Percentiles rank a stretch among this genome's conserved stretches.
Evolutionary conservation across 2,329 filamentous ascomycete genomes (phyloP).

Genomic region (Sporothrix mexicana): DNA sequence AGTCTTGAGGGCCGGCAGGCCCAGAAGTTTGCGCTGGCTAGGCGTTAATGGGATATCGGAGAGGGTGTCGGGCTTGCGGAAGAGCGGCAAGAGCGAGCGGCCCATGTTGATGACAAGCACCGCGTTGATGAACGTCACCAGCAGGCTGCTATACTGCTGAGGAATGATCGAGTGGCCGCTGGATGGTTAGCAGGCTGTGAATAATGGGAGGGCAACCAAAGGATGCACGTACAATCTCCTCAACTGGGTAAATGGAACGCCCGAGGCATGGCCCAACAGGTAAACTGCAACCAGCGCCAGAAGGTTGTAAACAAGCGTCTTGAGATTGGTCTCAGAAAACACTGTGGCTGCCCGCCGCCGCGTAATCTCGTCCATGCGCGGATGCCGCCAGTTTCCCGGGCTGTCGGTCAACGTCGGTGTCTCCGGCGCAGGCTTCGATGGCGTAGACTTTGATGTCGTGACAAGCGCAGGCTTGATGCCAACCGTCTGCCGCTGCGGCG

Average conservation of each 20-base stretch:
- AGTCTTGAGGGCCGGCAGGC: slow-evolving; percentile 70
- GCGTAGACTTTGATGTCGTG: slow-evolving; percentile 10
- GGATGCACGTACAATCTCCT: slow-evolving; percentile 49
- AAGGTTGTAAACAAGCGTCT: slow-evolving; percentile 71
- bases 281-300: slow-evolving; percentile 45
- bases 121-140: slow-evolving; percentile 55
- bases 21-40: slow-evolving; percentile 83
- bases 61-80: slow-evolving; percentile 75
- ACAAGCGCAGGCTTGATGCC: slow-evolving; percentile 9
- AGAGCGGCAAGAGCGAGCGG: slow-evolving; percentile 72
- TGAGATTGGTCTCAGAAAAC: slow-evolving; percentile 79
- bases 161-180: slow-evolving; percentile 39
- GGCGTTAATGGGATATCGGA: slow-evolving; percentile 89
- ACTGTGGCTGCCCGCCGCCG: slow-evolving; percentile 76
- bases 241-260: slow-evolving; percentile 45
- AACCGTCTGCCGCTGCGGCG: slow-evolving; percentile 31
- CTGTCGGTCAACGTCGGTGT: slow-evolving; percentile 52
- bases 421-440: slow-evolving; percentile 17
- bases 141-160: slow-evolving; percentile 52
- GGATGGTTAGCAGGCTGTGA: neutral
- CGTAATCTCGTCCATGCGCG: slow-evolving; percentile 84
- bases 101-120: slow-evolving; percentile 73
- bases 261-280: slow-evolving; percentile 29
- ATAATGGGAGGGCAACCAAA: neutral
- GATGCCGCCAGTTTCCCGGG: slow-evolving; percentile 89